Evolutionary conservation across 352 stramenopile genomes (phyloP).

Genomic region (Phytophthora megakarya): DNA sequence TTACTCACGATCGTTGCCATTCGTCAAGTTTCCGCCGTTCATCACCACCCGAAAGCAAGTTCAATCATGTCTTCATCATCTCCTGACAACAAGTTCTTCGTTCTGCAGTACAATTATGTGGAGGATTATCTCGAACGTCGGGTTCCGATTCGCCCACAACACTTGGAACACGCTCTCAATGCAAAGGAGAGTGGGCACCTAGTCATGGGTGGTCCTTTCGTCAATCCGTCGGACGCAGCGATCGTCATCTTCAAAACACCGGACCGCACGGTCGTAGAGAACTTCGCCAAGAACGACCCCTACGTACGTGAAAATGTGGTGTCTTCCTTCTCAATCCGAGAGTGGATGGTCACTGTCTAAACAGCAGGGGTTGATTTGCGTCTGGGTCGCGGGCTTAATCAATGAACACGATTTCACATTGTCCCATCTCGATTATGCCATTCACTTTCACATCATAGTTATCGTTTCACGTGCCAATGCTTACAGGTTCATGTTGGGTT

Average conservation of each 20-base stretch:
- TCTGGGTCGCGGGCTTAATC: too few species aligned
- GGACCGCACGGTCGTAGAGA: constrained; percentile 50
- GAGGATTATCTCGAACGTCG: constrained; percentile 66
- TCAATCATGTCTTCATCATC: not conserved
- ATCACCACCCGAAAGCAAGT: not conserved
- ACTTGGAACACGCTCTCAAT: constrained; percentile 46
- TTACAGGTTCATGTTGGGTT: too few species aligned
- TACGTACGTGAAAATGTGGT: constrained; percentile 74
- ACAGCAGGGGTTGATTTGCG: too few species aligned
- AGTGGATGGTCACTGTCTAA: constrained; percentile 47
- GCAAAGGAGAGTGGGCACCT: constrained; percentile 52
- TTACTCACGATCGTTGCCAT: not conserved
- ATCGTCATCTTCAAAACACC: constrained; percentile 56
- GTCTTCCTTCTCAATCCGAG: constrained; percentile 54
- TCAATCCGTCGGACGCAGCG: constrained; percentile 51
- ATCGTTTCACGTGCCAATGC: too few species aligned
- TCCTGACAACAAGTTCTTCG: constrained; percentile 44
- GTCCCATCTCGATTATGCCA: too few species aligned
- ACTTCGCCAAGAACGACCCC: constrained; percentile 62
- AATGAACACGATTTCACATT: too few species aligned
- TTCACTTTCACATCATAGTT: too few species aligned
- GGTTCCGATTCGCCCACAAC: constrained; percentile 56
- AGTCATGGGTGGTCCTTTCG: constrained; percentile 60
- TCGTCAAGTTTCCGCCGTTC: not conserved
- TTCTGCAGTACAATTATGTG: constrained; percentile 67